Conservation (phyloP, 371 early-diverging fungal species). For the Mucor lusitanicus region DNA sequence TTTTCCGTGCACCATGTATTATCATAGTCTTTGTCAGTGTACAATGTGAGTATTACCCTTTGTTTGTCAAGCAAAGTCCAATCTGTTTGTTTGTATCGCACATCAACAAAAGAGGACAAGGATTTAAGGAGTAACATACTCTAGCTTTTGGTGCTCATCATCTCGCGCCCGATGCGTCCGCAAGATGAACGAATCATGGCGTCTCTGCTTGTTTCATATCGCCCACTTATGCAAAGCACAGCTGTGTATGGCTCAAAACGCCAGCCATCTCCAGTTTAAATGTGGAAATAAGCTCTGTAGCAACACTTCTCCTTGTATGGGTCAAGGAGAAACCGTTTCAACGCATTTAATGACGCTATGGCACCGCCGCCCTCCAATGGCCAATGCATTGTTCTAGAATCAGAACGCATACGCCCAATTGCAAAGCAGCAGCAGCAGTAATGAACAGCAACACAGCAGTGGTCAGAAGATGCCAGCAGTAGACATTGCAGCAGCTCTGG, state of each 20-base stretch:
- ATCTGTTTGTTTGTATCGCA: neutral
- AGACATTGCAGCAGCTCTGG: neutral
- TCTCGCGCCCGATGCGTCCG: neutral
- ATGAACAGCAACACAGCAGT: neutral
- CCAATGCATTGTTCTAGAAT: neutral
- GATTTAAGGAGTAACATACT: neutral
- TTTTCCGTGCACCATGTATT: neutral
- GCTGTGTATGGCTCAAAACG: too few relatives aligned
- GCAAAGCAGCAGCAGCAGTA: neutral
- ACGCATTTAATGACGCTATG: neutral
- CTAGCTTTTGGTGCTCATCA: neutral
- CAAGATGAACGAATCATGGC: neutral
- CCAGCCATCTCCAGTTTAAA: neutral
- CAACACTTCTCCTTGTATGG: neutral
- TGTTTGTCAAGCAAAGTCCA: too few relatives aligned
- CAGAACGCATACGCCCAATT: neutral
- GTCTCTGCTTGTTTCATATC: neutral
- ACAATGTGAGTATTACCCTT: too few relatives aligned
- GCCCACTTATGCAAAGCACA: too few relatives aligned
- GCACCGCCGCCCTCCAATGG: neutral
- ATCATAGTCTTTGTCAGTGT: too few relatives aligned
- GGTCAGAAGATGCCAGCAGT: neutral
- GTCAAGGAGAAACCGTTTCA: neutral
- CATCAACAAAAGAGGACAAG: neutral
- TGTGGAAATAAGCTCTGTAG: neutral